Conservation (phyloP, 2,329 filamentous ascomycete genomes). For the Fusarium paranaense region DNA sequence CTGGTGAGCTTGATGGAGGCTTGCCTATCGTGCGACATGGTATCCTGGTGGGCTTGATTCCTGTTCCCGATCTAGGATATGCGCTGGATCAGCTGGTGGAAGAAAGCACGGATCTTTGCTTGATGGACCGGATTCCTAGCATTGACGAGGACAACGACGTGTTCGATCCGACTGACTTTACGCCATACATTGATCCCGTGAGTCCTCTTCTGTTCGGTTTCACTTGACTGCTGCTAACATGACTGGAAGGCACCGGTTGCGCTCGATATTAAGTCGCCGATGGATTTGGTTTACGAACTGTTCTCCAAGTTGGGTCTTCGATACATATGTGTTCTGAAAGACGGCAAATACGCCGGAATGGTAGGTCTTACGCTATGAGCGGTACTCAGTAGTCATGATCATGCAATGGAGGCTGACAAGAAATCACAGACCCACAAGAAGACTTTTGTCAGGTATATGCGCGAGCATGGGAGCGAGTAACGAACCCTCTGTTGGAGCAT, state of each 20-base stretch:
- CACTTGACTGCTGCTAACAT: conserved; percentile 20
- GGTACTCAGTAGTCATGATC: background rate
- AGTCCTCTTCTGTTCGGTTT: conserved; percentile 44
- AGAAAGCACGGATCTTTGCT: conserved; percentile 78
- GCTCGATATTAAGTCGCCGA: conserved; percentile 87
- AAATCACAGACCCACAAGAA: conserved; percentile 86
- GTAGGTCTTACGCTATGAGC: conserved; percentile 64
- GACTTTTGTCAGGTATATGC: conserved; percentile 93
- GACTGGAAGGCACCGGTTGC: conserved; percentile 78
- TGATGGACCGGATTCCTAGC: conserved; percentile 79
- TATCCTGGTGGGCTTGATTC: conserved; percentile 88
- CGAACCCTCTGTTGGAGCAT: background rate
- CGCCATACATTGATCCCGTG: conserved; percentile 88
- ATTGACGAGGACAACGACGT: conserved; percentile 74
- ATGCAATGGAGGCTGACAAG: conserved; percentile 18
- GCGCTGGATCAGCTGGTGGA: conserved; percentile 87
- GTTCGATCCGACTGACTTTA: conserved; percentile 84
- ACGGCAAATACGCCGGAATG: conserved; percentile 89
- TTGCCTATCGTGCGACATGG: conserved; percentile 85
- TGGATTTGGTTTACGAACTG: conserved; percentile 96
- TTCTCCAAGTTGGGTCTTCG: conserved; percentile 94
- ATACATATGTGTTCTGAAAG: conserved; percentile 88
- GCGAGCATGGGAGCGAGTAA: conserved; percentile 75
- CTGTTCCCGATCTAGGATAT: conserved; percentile 92
- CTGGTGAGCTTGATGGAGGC: conserved; percentile 92